Evolutionary conservation across 306 rosid genomes (phyloP).

Genomic region (Fragaria nilgerrensis): DNA sequence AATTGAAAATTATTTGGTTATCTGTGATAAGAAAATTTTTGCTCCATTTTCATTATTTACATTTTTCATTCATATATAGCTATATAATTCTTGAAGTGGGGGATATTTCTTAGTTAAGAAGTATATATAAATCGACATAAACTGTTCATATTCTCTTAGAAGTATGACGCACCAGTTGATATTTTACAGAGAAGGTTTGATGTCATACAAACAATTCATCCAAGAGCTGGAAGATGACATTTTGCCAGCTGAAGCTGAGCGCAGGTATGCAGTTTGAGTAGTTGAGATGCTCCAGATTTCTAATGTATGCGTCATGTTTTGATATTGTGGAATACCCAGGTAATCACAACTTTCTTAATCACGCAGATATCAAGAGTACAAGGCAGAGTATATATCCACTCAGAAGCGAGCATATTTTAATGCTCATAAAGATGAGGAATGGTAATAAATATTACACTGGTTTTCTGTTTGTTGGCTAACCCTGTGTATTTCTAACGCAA

Average conservation of each 20-base stretch:
- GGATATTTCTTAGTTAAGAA: background rate
- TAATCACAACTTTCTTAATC: conserved; percentile 7
- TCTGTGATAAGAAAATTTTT: background rate
- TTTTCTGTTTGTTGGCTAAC: background rate
- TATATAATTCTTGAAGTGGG: background rate
- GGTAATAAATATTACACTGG: conserved; percentile 39
- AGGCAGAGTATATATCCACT: conserved; percentile 86
- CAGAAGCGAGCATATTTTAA: conserved; percentile 85
- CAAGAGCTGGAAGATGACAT: conserved; percentile 99
- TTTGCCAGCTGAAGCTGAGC: conserved; percentile 94
- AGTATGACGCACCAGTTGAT: conserved; percentile 21
- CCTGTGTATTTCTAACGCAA: conserved; percentile 12
- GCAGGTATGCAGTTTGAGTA: conserved; percentile 53
- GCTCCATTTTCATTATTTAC: background rate
- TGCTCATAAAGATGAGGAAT: conserved; percentile 92
- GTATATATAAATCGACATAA: background rate
- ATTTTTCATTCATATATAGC: background rate
- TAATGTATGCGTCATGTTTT: background rate
- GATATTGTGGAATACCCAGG: conserved; percentile 7
- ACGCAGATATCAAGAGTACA: conserved; percentile 93
- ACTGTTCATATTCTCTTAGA: conserved; percentile 11
- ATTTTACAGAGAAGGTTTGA: conserved; percentile 83
- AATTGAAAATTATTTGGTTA: background rate
- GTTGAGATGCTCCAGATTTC: conserved; percentile 6
- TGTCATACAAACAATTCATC: conserved; percentile 97